Conservation (phyloP, 441 rosid genomes). For the Erodium trifolium region DNA sequence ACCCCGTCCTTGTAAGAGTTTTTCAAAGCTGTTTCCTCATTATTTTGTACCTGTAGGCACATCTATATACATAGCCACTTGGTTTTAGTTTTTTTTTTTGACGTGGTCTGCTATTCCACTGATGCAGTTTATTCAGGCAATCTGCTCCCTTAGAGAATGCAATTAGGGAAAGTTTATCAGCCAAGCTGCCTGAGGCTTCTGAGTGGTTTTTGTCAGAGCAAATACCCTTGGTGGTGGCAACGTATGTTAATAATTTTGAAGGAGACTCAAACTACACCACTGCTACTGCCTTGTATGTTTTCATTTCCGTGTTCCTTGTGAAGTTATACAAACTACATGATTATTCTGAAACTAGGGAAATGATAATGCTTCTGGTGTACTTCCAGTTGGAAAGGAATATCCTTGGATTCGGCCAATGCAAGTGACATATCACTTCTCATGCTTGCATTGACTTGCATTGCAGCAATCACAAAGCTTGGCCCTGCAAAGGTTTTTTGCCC, state of each 20-base stretch:
- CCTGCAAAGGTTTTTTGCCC: slow-evolving; percentile 72
- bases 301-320: slow-evolving; percentile 19
- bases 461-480: slow-evolving; percentile 87
- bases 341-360: slow-evolving; percentile 20
- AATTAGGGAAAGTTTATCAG: slow-evolving; percentile 75
- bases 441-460: slow-evolving; percentile 75
- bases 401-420: slow-evolving; percentile 40
- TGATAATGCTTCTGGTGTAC: slow-evolving; percentile 22
- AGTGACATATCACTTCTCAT: slow-evolving; percentile 69
- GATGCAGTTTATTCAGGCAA: slow-evolving; percentile 72
- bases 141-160: slow-evolving; percentile 77
- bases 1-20: slow-evolving; percentile 1
- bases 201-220: slow-evolving; percentile 91
- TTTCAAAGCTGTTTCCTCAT: background rate
- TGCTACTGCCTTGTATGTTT: slow-evolving; percentile 55
- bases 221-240: slow-evolving; percentile 56
- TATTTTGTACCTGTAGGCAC: background rate
- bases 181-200: slow-evolving; percentile 65
- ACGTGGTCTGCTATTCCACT: slow-evolving; percentile 15
- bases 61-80: slow-evolving; percentile 4
- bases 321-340: slow-evolving; percentile 15
- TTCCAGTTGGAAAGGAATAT: slow-evolving; percentile 52
- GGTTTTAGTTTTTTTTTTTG: background rate
- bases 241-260: slow-evolving; percentile 69
- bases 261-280: slow-evolving; percentile 55